These are phyloP conservation scores for Silybum marianum DNA, from an alignment of 129 eudicot genomes.

Conservation along the genomic window DNA sequence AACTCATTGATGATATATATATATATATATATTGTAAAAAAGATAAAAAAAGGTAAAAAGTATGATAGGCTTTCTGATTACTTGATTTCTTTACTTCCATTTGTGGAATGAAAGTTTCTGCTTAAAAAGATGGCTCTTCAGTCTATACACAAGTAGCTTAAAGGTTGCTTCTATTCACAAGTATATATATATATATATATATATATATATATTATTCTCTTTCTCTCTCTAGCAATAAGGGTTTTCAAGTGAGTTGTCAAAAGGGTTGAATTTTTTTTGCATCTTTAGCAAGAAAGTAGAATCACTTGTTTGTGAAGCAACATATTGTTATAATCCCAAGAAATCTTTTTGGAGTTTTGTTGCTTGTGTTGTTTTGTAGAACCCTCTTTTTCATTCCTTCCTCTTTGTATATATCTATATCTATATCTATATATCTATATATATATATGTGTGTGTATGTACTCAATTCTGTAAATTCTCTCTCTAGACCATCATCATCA, in stretches of 20 bases:
- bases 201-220: not conserved
- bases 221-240: conserved; percentile 9
- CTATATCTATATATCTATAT: not conserved
- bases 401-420: not conserved
- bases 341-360: conserved; percentile 21
- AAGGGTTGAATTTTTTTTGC: conserved; percentile 8
- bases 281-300: conserved; percentile 27
- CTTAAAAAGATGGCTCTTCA: conserved; percentile 41
- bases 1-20: conserved; percentile 32
- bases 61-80: conserved; percentile 33
- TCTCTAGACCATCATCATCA: conserved; percentile 35
- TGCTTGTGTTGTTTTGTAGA: conserved; percentile 29
- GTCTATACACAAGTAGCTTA: conserved; percentile 44
- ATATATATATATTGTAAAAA: not conserved
- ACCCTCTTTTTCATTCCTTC: not conserved
- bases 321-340: conserved; percentile 39
- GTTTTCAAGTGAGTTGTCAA: conserved; percentile 49
- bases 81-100: conserved; percentile 44
- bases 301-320: conserved; percentile 46
- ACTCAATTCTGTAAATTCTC: conserved; percentile 26
- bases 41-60: conserved; percentile 20
- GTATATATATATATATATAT: not conserved
- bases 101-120: conserved; percentile 40
- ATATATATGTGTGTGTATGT: conserved; percentile 7
- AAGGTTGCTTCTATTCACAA: conserved; percentile 40